Base-by-base conservation (phyloP, 2,329 filamentous ascomycete genomes). In the Sarocladium oryzae region DNA sequence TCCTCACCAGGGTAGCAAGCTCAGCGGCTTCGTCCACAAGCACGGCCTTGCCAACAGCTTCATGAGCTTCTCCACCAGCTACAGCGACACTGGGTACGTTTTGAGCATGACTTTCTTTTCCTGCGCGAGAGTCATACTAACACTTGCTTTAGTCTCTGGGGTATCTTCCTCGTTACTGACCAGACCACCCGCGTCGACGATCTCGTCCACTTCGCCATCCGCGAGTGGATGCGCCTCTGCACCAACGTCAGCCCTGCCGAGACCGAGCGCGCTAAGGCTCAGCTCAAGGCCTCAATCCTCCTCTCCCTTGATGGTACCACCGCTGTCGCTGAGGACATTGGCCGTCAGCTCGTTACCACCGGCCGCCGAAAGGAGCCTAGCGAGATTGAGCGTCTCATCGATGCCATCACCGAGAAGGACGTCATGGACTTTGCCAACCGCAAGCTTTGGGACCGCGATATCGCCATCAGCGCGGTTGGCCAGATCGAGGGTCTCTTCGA, bases 11-110 rank as follows among this genome's bases (percentile, higher is more conserved):
- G 93, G 95, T 64, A 96, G 90, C 88, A 96, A 95, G 82, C 89
- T 99, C 64, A 96, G 89, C 78, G 85, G 86, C 59, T 89, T 93
- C 65, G 86, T 99, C 61, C 88, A 95, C 80, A 85, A 95, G 75
- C 84, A 97, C 76, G 86, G 91, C 71, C 82, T 99, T 56, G 93
- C 93, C 72, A 99, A 96, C 79, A 96, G 91, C 83, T 99, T 96
- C 82, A 99, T 99, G 95, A 95, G 89, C 78, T 99, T 99, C 78
- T 96, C 91, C 59, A 99, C 93, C 60, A 96, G 89, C 80, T 99
- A 99, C 78, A 97, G 91, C 68, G 93, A 99, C 72, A 99, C 93
- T 69, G 93, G 91, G 90, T 96, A 82, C 73, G 85, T 30, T 26
- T 26, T 11, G n/a, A n/a, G n/a, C n/a, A n/a, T n/a, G n/a, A n/a